Percentiles rank a stretch among this genome's conserved stretches.
Conservation (phyloP, 2,329 filamentous ascomycete genomes). For the Fusarium sambucinum region DNA sequence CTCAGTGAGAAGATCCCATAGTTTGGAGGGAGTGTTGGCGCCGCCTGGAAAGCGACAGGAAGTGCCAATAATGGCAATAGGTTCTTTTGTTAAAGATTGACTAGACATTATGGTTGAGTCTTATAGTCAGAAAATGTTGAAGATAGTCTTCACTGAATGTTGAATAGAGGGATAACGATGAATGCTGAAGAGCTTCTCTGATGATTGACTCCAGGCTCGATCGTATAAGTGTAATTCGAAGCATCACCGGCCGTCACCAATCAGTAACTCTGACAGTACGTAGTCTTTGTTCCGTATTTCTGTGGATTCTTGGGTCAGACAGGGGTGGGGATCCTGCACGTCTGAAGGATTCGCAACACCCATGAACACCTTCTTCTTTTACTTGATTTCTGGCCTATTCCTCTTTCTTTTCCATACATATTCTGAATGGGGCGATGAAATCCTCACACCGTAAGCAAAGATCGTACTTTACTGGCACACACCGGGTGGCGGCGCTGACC, state of each 20-base stretch:
- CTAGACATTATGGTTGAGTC: background rate
- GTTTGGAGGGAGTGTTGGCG: slow-evolving; percentile 40
- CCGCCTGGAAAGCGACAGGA: slow-evolving; percentile 56
- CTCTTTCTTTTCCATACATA: background rate
- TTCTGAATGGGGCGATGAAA: background rate
- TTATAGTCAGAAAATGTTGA: background rate
- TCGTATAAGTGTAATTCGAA: background rate
- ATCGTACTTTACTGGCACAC: background rate
- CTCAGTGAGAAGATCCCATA: slow-evolving; percentile 18
- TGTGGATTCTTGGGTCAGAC: background rate
- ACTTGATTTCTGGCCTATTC: background rate
- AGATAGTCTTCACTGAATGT: background rate
- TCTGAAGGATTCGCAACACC: background rate
- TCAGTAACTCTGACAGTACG: background rate
- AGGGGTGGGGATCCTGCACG: background rate
- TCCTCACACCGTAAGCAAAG: background rate
- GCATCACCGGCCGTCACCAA: background rate
- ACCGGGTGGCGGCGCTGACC: background rate
- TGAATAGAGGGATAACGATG: background rate
- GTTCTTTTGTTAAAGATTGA: slow-evolving; percentile 40
- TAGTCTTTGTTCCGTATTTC: background rate
- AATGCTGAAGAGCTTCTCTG: background rate
- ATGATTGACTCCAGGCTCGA: background rate
- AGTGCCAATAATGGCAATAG: slow-evolving; percentile 57
- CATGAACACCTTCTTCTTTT: no score